These are phyloP conservation scores for Ophiostoma novo-ulmi DNA, from an alignment of 2,329 filamentous ascomycete genomes.

Conservation along the genomic window DNA sequence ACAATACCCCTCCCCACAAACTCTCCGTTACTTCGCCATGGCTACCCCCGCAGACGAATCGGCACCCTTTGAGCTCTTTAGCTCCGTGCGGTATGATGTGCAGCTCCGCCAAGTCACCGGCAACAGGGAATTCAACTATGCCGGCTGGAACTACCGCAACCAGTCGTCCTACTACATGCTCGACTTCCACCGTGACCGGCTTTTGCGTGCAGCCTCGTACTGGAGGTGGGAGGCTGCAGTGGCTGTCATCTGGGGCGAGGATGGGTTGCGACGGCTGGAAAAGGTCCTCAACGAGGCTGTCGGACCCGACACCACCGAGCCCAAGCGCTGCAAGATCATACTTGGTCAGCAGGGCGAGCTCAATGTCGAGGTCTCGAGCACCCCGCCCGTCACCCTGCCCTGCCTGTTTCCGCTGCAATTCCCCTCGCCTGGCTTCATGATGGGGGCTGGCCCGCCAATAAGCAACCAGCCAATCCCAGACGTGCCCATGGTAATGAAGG, in stretches of 20 bases:
- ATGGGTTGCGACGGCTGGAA: conserved; percentile 43
- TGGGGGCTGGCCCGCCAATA: conserved; percentile 21
- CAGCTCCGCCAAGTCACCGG: conserved; percentile 43
- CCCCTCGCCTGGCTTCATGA: conserved; percentile 40
- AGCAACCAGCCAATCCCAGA: not conserved
- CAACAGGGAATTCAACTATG: conserved; percentile 36
- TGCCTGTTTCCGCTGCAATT: conserved; percentile 56
- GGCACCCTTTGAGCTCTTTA: conserved; percentile 47
- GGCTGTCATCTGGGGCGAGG: conserved; percentile 41
- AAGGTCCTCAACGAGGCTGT: conserved; percentile 29
- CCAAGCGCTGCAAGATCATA: conserved; percentile 51
- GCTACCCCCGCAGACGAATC: conserved; percentile 32
- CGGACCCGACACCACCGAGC: conserved; percentile 25
- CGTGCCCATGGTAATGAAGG: not conserved
- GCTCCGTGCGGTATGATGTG: conserved; percentile 67
- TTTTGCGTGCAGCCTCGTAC: conserved; percentile 58
- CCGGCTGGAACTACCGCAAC: conserved; percentile 50
- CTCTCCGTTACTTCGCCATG: not conserved
- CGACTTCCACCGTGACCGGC: conserved; percentile 68
- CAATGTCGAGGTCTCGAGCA: conserved; percentile 38
- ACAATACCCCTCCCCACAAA: not conserved
- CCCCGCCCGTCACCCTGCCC: conserved; percentile 39
- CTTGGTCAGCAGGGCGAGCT: conserved; percentile 48
- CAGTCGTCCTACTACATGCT: conserved; percentile 72
- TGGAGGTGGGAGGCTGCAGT: conserved; percentile 51